A percentile compares a stretch with the other conserved stretches of the same genome.
phyloP scores from a whole-genome alignment of 2,329 filamentous ascomycete genomes.

The Beauveria sp. region DNA sequence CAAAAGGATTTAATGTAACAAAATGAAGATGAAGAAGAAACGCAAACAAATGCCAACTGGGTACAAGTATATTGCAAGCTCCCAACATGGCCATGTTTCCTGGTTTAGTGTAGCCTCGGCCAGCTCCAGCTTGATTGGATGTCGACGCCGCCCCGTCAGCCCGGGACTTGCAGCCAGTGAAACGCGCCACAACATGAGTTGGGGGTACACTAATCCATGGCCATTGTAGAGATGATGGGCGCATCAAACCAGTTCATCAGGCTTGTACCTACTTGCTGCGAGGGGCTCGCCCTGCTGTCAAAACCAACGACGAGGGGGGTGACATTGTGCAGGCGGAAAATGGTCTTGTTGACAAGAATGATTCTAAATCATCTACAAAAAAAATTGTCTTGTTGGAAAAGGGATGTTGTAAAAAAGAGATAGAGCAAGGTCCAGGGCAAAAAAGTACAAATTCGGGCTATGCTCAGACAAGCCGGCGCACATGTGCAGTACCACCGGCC shows the following conservation, averaged over 20 bases:
- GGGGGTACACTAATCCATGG: too few species aligned
- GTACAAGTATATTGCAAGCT: too few species aligned
- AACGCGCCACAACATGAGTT: background rate
- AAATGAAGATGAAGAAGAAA: too few species aligned
- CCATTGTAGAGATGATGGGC: too few species aligned
- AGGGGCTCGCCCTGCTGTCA: too few species aligned
- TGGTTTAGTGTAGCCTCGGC: background rate
- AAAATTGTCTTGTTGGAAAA: background rate
- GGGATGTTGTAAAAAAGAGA: background rate
- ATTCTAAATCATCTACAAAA: conserved; percentile 8
- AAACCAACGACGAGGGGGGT: background rate
- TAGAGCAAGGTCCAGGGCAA: background rate
- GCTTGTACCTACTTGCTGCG: too few species aligned
- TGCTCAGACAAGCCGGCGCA: background rate
- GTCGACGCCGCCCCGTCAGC: background rate
- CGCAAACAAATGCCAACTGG: too few species aligned
- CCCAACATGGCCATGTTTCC: too few species aligned
- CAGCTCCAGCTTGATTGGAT: background rate
- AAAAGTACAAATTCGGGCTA: background rate
- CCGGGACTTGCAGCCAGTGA: background rate
- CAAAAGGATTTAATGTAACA: too few species aligned
- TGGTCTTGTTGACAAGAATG: background rate
- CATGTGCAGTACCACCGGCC: background rate
- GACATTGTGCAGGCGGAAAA: background rate
- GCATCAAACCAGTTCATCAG: too few species aligned